Conservation (phyloP, 371 early-diverging fungal species). For the Paraphysoderma sedebokerense region DNA sequence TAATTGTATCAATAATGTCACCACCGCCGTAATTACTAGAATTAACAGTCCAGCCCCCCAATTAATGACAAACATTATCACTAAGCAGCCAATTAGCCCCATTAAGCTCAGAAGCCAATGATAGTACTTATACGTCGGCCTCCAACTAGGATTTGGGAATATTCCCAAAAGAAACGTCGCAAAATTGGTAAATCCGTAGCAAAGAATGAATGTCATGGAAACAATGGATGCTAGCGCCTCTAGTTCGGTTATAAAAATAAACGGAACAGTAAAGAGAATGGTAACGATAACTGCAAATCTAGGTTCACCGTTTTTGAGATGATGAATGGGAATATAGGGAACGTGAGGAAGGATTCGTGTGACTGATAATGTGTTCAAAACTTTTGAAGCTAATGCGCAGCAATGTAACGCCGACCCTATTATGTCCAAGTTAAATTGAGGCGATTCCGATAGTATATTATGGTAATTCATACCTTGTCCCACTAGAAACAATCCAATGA, state of each 20-base stretch:
- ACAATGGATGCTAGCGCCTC: slow-evolving; percentile 6
- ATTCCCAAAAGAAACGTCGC: slow-evolving; percentile 8
- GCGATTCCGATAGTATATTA: too few relatives aligned
- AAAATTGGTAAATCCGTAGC: slow-evolving; percentile 10
- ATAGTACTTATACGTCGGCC: slow-evolving; percentile 13
- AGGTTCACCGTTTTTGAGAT: neutral
- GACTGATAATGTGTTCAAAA: neutral
- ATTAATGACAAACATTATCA: slow-evolving; percentile 6
- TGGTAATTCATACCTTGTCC: too few relatives aligned
- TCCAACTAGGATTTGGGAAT: slow-evolving; percentile 12
- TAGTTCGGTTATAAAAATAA: slow-evolving; percentile 7
- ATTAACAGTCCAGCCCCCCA: neutral
- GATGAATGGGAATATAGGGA: neutral
- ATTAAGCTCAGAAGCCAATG: slow-evolving; percentile 11
- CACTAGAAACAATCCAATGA: neutral
- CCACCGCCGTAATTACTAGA: neutral
- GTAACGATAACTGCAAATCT: slow-evolving; percentile 8
- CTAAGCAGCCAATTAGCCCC: slow-evolving; percentile 7
- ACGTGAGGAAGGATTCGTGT: neutral
- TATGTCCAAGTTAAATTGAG: too few relatives aligned
- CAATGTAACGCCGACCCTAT: slow-evolving; percentile 3
- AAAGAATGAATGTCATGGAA: slow-evolving; percentile 8
- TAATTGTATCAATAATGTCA: neutral
- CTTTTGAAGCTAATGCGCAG: neutral
- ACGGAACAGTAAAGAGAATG: slow-evolving; percentile 6